phyloP scores from a whole-genome alignment of 345 rosid species.

The Bruguiera parviflora region DNA sequence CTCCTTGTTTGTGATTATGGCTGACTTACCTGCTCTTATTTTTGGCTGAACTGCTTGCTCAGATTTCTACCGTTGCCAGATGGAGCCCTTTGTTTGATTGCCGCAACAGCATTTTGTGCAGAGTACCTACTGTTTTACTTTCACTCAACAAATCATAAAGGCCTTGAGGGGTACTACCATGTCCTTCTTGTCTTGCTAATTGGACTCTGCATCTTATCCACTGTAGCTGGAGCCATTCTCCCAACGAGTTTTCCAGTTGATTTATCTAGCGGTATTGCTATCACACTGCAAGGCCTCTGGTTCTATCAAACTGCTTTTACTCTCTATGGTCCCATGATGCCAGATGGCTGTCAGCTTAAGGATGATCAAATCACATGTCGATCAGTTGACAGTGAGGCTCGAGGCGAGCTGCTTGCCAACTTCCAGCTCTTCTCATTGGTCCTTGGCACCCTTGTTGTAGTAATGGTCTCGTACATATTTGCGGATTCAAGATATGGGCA shows the following conservation, averaged over 20 bases:
- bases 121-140: slow-evolving; percentile 83
- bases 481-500: slow-evolving; percentile 56
- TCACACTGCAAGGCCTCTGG: slow-evolving; percentile 96
- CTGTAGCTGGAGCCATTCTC: slow-evolving; percentile 65
- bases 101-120: slow-evolving; percentile 75
- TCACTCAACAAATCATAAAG: slow-evolving; percentile 92
- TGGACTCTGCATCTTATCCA: slow-evolving; percentile 60
- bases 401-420: slow-evolving; percentile 82
- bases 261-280: slow-evolving; percentile 63
- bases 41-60: slow-evolving; percentile 9
- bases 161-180: slow-evolving; percentile 95
- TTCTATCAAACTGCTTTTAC: slow-evolving; percentile 95
- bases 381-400: slow-evolving; percentile 47
- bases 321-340: slow-evolving; percentile 95
- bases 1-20: neutral
- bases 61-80: slow-evolving; percentile 73
- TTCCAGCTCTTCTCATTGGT: slow-evolving; percentile 72
- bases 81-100: slow-evolving; percentile 69
- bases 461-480: slow-evolving; percentile 51
- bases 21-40: neutral
- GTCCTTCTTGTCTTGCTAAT: slow-evolving; percentile 79
- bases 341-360: slow-evolving; percentile 65
- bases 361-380: slow-evolving; percentile 44
- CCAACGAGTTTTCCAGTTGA: slow-evolving; percentile 82
- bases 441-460: slow-evolving; percentile 58